phyloP scores from a whole-genome alignment of 2,329 filamentous ascomycete genomes.

The Arthrobotrys conoides region DNA sequence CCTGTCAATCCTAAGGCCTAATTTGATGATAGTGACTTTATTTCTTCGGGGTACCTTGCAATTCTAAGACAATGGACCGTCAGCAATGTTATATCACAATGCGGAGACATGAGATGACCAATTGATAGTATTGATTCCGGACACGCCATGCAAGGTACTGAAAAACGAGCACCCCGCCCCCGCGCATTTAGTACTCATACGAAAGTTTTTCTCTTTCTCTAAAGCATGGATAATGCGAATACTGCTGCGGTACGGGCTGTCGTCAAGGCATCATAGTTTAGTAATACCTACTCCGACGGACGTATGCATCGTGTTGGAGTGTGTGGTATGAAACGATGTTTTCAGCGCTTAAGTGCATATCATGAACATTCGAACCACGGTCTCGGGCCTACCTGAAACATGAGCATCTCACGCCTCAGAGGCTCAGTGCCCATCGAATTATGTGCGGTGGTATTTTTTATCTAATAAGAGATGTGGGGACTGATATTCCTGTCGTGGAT shows the following conservation, averaged over 20 bases:
- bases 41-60: conserved; percentile 17
- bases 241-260: conserved; percentile 42
- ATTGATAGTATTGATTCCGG: background rate
- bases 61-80: conserved; percentile 20
- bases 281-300: conserved; percentile 1
- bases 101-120: conserved; percentile 18
- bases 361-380: conserved; percentile 30
- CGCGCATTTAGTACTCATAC: conserved; percentile 14
- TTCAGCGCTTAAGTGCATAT: conserved; percentile 55
- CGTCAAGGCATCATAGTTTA: conserved; percentile 32
- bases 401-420: conserved; percentile 4
- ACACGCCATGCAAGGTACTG: conserved; percentile 40
- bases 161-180: conserved; percentile 18
- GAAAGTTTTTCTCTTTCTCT: background rate
- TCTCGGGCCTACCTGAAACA: conserved; percentile 45
- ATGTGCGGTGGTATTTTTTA: background rate
- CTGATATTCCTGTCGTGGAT: conserved; percentile 2
- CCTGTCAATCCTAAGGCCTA: conserved; percentile 11
- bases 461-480: conserved; percentile 14
- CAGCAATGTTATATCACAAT: conserved; percentile 31
- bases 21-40: conserved; percentile 9
- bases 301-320: conserved; percentile 31
- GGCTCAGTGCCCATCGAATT: conserved; percentile 36
- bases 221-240: conserved; percentile 18
- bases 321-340: conserved; percentile 20